Percentiles rank a stretch among this genome's conserved stretches.
These are phyloP conservation scores for Pseudohyphozyma bogoriensis DNA, from an alignment of 768 basidiomycete species.

Conservation along the genomic window DNA sequence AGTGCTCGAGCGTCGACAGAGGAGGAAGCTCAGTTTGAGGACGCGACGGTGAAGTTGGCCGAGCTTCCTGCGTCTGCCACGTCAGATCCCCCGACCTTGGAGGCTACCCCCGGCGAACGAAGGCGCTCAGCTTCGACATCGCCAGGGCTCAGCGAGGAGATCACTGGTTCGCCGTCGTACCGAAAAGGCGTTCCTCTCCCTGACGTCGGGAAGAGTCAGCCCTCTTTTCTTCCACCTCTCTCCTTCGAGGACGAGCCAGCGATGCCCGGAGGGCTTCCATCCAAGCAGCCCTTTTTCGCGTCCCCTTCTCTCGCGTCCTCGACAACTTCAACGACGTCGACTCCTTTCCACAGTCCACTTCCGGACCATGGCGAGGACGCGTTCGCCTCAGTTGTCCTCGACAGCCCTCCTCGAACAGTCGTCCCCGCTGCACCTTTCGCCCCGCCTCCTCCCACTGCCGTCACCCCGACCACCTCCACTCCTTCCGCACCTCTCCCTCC, in stretches of 20 bases:
- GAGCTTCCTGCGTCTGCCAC: too few relatives aligned
- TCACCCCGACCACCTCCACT: slow-evolving; percentile 30
- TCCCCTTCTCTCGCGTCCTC: neutral
- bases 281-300: too few relatives aligned
- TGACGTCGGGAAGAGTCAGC: neutral
- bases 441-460: slow-evolving; percentile 32
- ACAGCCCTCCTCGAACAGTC: slow-evolving; percentile 9
- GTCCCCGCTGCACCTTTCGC: slow-evolving; percentile 34
- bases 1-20: slow-evolving; percentile 2
- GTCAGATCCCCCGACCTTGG: too few relatives aligned
- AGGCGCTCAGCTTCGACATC: too few relatives aligned
- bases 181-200: neutral
- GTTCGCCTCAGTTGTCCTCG: neutral
- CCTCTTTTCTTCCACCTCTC: slow-evolving; percentile 3
- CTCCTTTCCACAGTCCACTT: too few relatives aligned
- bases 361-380: too few relatives aligned
- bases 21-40: too few relatives aligned
- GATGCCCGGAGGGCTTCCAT: neutral
- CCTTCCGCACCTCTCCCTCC: slow-evolving; percentile 34
- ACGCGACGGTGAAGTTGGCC: too few relatives aligned
- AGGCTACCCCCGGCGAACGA: too few relatives aligned
- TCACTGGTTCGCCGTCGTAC: neutral
- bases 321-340: too few relatives aligned
- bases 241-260: slow-evolving; percentile 1
- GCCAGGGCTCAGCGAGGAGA: neutral